Conservation (phyloP, 2,329 filamentous ascomycete species). For the Pseudogymnoascus destructans region DNA sequence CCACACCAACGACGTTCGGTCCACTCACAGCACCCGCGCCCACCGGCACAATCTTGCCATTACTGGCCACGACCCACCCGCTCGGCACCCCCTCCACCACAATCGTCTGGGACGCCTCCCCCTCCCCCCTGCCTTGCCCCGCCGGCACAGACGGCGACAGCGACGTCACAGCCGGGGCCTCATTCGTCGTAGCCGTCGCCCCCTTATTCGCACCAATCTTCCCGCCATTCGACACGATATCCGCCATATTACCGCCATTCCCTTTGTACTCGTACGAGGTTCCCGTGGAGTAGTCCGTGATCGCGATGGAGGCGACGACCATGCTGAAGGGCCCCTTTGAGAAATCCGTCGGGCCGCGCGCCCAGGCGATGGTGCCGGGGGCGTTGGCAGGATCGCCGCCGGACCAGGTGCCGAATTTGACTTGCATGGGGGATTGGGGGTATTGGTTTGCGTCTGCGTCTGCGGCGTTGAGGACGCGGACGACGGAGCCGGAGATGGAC, state of each 20-base stretch:
- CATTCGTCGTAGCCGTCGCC: slow-evolving; percentile 38
- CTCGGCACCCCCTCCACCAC: slow-evolving; percentile 47
- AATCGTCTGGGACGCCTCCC: slow-evolving; percentile 32
- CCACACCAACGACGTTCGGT: slow-evolving; percentile 22
- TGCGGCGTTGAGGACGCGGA: slow-evolving; percentile 59
- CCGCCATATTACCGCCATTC: slow-evolving; percentile 63
- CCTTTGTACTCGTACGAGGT: slow-evolving; percentile 72
- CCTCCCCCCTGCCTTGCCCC: slow-evolving; percentile 46
- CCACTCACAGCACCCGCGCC: slow-evolving; percentile 55
- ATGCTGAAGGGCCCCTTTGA: slow-evolving; percentile 72
- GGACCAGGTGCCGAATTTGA: slow-evolving; percentile 86
- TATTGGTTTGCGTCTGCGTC: slow-evolving; percentile 65
- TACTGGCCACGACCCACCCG: slow-evolving; percentile 68
- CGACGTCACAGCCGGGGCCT: slow-evolving; percentile 49
- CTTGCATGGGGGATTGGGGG: slow-evolving; percentile 88
- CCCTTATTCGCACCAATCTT: slow-evolving; percentile 55
- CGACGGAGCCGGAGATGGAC: slow-evolving; percentile 64
- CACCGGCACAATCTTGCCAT: slow-evolving; percentile 66
- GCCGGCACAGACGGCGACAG: slow-evolving; percentile 55
- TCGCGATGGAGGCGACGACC: slow-evolving; percentile 60
- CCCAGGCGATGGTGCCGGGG: slow-evolving; percentile 78
- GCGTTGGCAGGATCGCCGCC: slow-evolving; percentile 70
- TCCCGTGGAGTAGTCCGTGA: slow-evolving; percentile 90
- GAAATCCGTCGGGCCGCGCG: slow-evolving; percentile 76
- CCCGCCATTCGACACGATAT: slow-evolving; percentile 72